Base-by-base conservation (phyloP, 257 asterid genomes). In the Cynanchum wilfordii region DNA sequence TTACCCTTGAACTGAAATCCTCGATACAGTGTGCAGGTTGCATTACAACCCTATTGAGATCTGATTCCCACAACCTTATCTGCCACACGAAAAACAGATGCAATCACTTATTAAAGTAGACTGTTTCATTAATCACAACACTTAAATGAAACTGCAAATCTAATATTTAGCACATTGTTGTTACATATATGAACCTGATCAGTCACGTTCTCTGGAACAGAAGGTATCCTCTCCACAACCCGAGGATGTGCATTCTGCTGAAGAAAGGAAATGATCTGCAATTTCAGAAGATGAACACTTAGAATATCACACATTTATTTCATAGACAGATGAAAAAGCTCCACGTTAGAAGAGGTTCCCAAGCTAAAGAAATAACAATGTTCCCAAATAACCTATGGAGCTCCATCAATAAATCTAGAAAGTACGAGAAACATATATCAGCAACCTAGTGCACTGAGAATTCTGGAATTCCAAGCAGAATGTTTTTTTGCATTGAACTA, bases 181-280 rank as follows among this genome's bases (percentile, higher is more conserved):
- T 12, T 12, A 57, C 20, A 71, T 29, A 20, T 42, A 65, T 10
- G 47, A 73, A 93, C 98, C 97, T 90, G 98, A 78, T 91, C 97
- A 4, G 96, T 88, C 62, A 95, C 99, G 77, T 95, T 95, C 88
- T 95, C 99, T 27, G 99, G 99, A 67, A 95, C 99, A 51, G 90
- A 68, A 7, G 99, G 99, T 70, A 80, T 67, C 84, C 81, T 88
- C 87, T 86, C 91, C 1, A 96, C 93, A 69, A 90, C 96, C 79
- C 98, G 89, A 75, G 99, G 97, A 86, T 95, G 98, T 30, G 97
- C 97, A 77, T 95, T 95, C 87, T 95, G 96, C 84, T 95, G 99
- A 76, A 91, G 97, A 82, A 95, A 95, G 60, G 90, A 82, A 70
- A 95, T 78, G 78, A 94, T 94, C 98, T 94, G 92, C 93, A 89